Evolutionary conservation across 129 eudicot genomes (phyloP).

Genomic region (Sambucus nigra): DNA sequence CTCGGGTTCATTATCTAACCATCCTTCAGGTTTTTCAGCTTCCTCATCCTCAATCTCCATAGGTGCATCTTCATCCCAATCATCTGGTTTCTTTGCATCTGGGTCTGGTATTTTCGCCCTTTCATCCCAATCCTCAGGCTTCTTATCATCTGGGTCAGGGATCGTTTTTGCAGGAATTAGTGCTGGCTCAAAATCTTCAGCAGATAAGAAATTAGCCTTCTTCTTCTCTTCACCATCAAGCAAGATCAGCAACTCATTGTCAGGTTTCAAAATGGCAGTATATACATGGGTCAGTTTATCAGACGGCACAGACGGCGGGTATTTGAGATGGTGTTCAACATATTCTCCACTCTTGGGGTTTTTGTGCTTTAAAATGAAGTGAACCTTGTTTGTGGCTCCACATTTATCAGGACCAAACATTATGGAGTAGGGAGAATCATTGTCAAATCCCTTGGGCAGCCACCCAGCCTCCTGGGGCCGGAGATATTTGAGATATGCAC

Average conservation of each 20-base stretch:
- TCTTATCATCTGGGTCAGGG: slow-evolving; percentile 82
- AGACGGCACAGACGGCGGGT: slow-evolving; percentile 63
- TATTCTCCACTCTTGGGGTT: slow-evolving; percentile 64
- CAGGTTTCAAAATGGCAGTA: slow-evolving; percentile 72
- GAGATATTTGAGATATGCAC: slow-evolving; percentile 87
- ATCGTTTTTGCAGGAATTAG: slow-evolving; percentile 67
- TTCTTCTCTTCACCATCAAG: slow-evolving; percentile 84
- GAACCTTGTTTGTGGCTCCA: slow-evolving; percentile 82
- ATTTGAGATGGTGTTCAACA: slow-evolving; percentile 81
- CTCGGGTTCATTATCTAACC: slow-evolving; percentile 92
- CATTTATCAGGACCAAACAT: slow-evolving; percentile 99
- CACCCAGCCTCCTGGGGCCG: slow-evolving; percentile 89
- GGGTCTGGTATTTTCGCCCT: slow-evolving; percentile 67
- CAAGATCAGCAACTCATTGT: slow-evolving; percentile 50
- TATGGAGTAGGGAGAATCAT: slow-evolving; percentile 77
- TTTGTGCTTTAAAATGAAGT: slow-evolving; percentile 83
- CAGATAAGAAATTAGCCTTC: slow-evolving; percentile 56
- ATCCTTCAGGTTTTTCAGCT: slow-evolving; percentile 83
- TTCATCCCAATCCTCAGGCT: slow-evolving; percentile 92
- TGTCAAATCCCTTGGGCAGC: slow-evolving; percentile 72
- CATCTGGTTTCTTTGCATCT: slow-evolving; percentile 76
- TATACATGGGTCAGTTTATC: slow-evolving; percentile 82
- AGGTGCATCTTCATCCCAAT: slow-evolving; percentile 96
- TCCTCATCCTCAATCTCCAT: slow-evolving; percentile 77
- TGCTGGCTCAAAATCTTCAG: slow-evolving; percentile 67